phyloP scores from a whole-genome alignment of 129 eudicot species.

The Mikania micrantha region DNA sequence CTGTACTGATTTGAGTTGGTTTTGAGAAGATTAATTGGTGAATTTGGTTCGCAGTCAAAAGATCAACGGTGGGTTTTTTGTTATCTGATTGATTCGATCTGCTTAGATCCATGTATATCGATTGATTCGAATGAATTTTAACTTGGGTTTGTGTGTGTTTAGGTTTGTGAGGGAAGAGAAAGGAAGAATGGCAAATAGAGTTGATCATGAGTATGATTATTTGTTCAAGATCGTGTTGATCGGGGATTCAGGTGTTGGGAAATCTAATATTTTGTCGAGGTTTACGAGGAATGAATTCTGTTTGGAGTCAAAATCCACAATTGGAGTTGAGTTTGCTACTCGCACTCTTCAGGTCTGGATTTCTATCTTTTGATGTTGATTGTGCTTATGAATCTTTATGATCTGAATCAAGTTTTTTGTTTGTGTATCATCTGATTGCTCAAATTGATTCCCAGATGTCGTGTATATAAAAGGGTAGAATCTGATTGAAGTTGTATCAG shows the following conservation, averaged over 20 bases:
- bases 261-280: slow-evolving; percentile 32
- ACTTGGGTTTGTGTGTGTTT: background rate
- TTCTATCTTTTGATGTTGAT: background rate
- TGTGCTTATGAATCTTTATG: background rate
- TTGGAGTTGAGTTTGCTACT: slow-evolving; percentile 38
- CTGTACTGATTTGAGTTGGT: background rate
- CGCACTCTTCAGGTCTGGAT: slow-evolving; percentile 29
- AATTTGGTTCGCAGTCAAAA: background rate
- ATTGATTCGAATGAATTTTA: background rate
- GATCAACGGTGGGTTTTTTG: background rate
- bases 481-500: background rate
- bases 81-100: slow-evolving; percentile 8
- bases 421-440: slow-evolving; percentile 4
- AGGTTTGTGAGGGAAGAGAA: slow-evolving; percentile 6
- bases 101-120: slow-evolving; percentile 20
- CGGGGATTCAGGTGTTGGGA: slow-evolving; percentile 35
- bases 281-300: slow-evolving; percentile 36
- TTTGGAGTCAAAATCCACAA: slow-evolving; percentile 35
- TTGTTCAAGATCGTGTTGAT: slow-evolving; percentile 38
- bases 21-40: background rate
- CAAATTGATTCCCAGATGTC: background rate
- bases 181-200: slow-evolving; percentile 31
- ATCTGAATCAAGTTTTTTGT: background rate
- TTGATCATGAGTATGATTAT: slow-evolving; percentile 36
- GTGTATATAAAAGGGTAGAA: background rate